phyloP scores from a whole-genome alignment of 352 stramenopile genomes.

The Bremia lactucae region DNA sequence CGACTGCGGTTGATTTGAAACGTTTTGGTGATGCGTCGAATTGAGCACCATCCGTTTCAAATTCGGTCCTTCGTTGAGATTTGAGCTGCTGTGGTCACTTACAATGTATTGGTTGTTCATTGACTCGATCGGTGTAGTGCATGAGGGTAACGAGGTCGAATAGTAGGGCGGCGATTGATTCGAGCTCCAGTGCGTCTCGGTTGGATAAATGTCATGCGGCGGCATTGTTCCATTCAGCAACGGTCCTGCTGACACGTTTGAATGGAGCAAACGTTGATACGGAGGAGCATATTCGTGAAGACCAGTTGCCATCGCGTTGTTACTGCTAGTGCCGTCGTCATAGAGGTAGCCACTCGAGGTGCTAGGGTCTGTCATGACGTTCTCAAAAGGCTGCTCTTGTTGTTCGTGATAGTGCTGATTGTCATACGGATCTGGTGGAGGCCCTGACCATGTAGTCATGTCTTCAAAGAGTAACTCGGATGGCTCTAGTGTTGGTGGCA shows the following conservation, averaged over 20 bases:
- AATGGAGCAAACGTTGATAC: slow-evolving; percentile 12
- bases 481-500: slow-evolving; percentile 20
- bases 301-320: slow-evolving; percentile 3
- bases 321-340: slow-evolving; percentile 6
- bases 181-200: slow-evolving; percentile 7
- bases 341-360: slow-evolving; percentile 5
- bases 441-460: slow-evolving; percentile 18
- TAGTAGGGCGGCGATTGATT: slow-evolving; percentile 8
- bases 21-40: slow-evolving; percentile 8
- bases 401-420: slow-evolving; percentile 19
- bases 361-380: slow-evolving; percentile 6
- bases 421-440: slow-evolving; percentile 6
- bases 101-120: neutral
- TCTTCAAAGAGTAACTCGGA: slow-evolving; percentile 32
- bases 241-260: neutral
- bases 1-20: neutral
- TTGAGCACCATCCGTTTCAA: slow-evolving; percentile 17
- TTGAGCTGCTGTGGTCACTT: too few species aligned
- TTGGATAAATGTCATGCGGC: slow-evolving; percentile 4
- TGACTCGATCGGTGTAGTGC: slow-evolving; percentile 2
- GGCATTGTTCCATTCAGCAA: slow-evolving; percentile 13
- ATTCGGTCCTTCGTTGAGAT: slow-evolving; percentile 1
- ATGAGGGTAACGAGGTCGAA: slow-evolving; percentile 5
- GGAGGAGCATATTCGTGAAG: slow-evolving; percentile 7
- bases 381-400: slow-evolving; percentile 13